A percentile compares a stretch with the other conserved stretches of the same genome.
phyloP scores from a whole-genome alignment of 2,329 filamentous ascomycete species.

The Alternaria longipes region DNA sequence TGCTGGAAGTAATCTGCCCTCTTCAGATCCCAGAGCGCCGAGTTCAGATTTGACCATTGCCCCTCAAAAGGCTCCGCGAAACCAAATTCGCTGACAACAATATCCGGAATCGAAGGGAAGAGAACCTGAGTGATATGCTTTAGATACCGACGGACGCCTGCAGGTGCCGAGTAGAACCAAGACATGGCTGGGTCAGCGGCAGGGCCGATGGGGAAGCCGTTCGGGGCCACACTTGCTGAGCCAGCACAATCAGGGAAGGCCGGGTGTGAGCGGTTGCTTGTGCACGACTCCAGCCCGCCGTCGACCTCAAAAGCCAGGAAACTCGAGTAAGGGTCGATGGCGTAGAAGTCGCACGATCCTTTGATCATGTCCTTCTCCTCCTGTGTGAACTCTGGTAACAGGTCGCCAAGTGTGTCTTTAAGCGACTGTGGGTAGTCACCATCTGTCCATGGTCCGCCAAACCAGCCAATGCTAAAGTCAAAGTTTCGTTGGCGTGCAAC shows the following conservation, averaged over 20 bases:
- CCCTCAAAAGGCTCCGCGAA: conserved; percentile 55
- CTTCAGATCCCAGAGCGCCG: conserved; percentile 53
- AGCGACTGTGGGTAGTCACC: conserved; percentile 54
- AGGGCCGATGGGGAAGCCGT: conserved; percentile 58
- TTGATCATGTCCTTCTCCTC: conserved; percentile 55
- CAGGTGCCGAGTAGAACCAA: conserved; percentile 55
- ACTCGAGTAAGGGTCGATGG: conserved; percentile 51
- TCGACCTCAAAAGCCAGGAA: conserved; percentile 44
- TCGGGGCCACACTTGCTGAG: conserved; percentile 43
- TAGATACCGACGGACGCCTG: conserved; percentile 53
- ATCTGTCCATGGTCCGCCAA: conserved; percentile 58
- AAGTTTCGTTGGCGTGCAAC: conserved; percentile 52
- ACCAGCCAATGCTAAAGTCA: conserved; percentile 57
- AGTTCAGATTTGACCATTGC: conserved; percentile 38
- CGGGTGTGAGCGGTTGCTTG: conserved; percentile 51
- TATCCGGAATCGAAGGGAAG: conserved; percentile 54
- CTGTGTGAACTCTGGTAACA: conserved; percentile 51
- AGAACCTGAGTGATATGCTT: conserved; percentile 55
- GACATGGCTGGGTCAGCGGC: conserved; percentile 53
- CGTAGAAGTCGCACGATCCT: conserved; percentile 56
- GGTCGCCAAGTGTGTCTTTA: conserved; percentile 53
- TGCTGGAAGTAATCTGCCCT: conserved; percentile 55
- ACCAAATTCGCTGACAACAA: conserved; percentile 55
- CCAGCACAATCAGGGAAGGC: conserved; percentile 55
- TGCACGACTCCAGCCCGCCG: conserved; percentile 53